Conservation (phyloP, 1,284 basidiomycete genomes). For the Marasmius oreades region DNA sequence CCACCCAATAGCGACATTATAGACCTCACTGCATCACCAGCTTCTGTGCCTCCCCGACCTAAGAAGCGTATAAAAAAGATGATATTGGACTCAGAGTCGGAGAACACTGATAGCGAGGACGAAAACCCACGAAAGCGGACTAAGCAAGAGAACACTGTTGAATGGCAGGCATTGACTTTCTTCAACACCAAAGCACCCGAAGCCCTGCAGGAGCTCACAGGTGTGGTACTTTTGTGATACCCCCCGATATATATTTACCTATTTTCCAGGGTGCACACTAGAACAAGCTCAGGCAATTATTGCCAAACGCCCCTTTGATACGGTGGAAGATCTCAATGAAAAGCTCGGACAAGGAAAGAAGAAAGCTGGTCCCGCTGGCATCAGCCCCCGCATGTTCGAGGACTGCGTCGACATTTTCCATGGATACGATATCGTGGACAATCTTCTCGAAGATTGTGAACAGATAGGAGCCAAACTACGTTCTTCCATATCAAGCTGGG, state of each 20-base stretch:
- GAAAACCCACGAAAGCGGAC: constrained; percentile 13
- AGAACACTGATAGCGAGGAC: constrained; percentile 37
- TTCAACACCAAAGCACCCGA: constrained; percentile 79
- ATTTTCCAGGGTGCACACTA: constrained; percentile 68
- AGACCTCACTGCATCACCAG: constrained; percentile 29
- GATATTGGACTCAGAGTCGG: constrained; percentile 67
- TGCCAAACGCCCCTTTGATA: constrained; percentile 76
- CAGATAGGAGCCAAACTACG: constrained; percentile 70
- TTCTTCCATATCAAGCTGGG: constrained; percentile 79
- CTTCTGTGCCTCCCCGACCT: constrained; percentile 33
- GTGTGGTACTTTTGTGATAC: constrained; percentile 38
- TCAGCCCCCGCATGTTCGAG: constrained; percentile 88
- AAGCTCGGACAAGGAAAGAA: constrained; percentile 83
- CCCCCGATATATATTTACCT: constrained; percentile 14
- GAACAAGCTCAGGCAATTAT: constrained; percentile 85
- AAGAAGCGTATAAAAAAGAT: constrained; percentile 54
- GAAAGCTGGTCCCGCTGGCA: constrained; percentile 75
- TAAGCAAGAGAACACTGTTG: constrained; percentile 27
- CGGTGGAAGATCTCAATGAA: constrained; percentile 73
- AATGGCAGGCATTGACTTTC: constrained; percentile 69
- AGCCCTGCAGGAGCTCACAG: constrained; percentile 85
- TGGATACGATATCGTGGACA: constrained; percentile 90
- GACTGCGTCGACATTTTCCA: constrained; percentile 87
- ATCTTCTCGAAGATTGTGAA: constrained; percentile 87
- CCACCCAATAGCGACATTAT: constrained; percentile 34